Percentiles rank a stretch among this genome's conserved stretches.
phyloP scores from a whole-genome alignment of 306 rosid genomes.

The Trifolium repens region DNA sequence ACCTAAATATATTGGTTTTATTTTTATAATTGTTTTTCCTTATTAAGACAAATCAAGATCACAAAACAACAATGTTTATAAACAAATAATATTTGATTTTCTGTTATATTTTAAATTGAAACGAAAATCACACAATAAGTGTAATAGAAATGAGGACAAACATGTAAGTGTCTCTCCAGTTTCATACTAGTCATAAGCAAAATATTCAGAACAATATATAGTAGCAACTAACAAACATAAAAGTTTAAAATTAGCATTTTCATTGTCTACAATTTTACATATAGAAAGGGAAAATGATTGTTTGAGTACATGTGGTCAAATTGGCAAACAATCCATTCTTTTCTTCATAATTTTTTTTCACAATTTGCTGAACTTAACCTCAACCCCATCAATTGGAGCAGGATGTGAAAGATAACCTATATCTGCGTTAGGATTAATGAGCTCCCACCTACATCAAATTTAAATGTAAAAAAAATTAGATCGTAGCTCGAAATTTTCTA shows the following conservation, averaged over 20 bases:
- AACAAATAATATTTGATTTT: neutral
- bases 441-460: slow-evolving; percentile 49
- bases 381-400: slow-evolving; percentile 42
- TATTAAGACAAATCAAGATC: too few relatives aligned
- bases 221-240: neutral
- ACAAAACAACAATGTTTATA: too few relatives aligned
- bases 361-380: slow-evolving; percentile 47
- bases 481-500: neutral
- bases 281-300: neutral
- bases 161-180: neutral
- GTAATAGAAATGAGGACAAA: neutral
- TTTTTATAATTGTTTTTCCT: neutral
- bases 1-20: too few relatives aligned
- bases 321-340: neutral
- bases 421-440: slow-evolving; percentile 42
- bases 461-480: neutral
- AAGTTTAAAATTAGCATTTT: neutral
- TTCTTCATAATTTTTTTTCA: slow-evolving; percentile 1
- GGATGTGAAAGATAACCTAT: slow-evolving; percentile 51
- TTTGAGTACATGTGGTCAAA: neutral
- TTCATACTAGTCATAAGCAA: neutral
- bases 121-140: neutral
- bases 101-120: neutral
- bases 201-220: neutral
- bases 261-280: neutral